phyloP scores from a whole-genome alignment of 2,329 filamentous ascomycete species.

The Aspergillus alliaceus region DNA sequence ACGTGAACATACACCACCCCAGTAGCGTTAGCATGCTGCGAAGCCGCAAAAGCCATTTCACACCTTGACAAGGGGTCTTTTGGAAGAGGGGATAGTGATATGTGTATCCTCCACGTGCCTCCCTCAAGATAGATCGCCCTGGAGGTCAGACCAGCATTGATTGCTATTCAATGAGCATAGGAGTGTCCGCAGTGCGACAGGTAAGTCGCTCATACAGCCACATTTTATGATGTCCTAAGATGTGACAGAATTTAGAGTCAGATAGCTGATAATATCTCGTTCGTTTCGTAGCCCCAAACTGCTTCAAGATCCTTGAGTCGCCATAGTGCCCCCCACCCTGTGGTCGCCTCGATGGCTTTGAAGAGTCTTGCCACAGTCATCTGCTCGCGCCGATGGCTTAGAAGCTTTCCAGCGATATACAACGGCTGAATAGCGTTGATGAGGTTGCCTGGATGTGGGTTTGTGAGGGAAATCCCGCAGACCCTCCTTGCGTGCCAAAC shows the following conservation, averaged over 20 bases:
- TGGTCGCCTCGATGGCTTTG: conserved; percentile 51
- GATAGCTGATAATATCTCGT: conserved; percentile 23
- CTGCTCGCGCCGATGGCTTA: conserved; percentile 51
- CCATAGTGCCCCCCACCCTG: conserved; percentile 55
- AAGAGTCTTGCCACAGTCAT: conserved; percentile 39
- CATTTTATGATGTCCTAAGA: no score
- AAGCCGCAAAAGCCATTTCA: not conserved
- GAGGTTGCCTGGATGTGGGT: conserved; percentile 54
- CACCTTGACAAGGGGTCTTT: not conserved
- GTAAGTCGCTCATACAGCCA: no score
- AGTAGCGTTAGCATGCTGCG: not conserved
- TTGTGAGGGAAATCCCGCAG: conserved; percentile 56
- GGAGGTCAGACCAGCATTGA: no score
- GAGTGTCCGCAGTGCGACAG: no score
- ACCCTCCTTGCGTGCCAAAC: conserved; percentile 57
- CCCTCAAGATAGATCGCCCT: no score
- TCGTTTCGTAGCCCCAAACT: conserved; percentile 27
- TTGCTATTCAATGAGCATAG: no score
- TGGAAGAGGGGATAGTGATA: not conserved
- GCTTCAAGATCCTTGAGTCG: conserved; percentile 51
- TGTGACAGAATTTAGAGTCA: no score
- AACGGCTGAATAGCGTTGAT: conserved; percentile 60
- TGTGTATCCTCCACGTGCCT: no score
- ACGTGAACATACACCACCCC: no score
- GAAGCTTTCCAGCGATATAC: conserved; percentile 54